Percentiles rank a stretch among this genome's conserved stretches.
These are phyloP conservation scores for Tulasnella sp. DNA, from an alignment of 768 basidiomycete species.

Conservation along the genomic window DNA sequence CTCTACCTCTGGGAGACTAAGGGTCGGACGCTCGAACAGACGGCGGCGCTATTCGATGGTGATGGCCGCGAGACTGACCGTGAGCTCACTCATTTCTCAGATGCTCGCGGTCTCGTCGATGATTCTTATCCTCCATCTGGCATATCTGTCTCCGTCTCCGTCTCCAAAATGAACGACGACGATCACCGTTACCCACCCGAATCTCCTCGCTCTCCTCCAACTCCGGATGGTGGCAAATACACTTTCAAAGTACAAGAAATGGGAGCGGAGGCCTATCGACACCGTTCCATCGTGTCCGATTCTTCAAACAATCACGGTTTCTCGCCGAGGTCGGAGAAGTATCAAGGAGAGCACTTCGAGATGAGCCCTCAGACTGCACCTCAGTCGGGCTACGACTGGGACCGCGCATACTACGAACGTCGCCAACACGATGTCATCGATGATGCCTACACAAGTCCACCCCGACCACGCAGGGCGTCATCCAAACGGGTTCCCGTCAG, in stretches of 20 bases:
- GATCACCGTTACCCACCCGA: conserved; percentile 4
- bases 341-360: conserved; percentile 24
- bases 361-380: conserved; percentile 17
- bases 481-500: neutral
- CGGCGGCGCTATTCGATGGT: conserved; percentile 67
- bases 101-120: conserved; percentile 9
- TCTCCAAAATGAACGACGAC: neutral
- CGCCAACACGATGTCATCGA: neutral
- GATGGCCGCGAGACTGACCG: conserved; percentile 40
- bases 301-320: neutral
- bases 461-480: conserved; percentile 5
- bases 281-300: conserved; percentile 12
- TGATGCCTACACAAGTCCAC: neutral
- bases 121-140: conserved; percentile 9
- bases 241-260: conserved; percentile 12
- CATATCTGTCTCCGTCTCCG: neutral
- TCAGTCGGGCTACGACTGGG: conserved; percentile 21
- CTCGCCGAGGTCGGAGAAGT: conserved; percentile 23
- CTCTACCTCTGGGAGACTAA: conserved; percentile 52
- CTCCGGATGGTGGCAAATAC: neutral
- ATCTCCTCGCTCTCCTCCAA: neutral
- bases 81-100: conserved; percentile 43
- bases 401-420: conserved; percentile 19
- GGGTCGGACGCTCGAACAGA: conserved; percentile 70
- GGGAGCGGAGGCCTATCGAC: conserved; percentile 18